Base-by-base conservation (phyloP, 176 grass and related monocot species). In the Secale cereale region DNA sequence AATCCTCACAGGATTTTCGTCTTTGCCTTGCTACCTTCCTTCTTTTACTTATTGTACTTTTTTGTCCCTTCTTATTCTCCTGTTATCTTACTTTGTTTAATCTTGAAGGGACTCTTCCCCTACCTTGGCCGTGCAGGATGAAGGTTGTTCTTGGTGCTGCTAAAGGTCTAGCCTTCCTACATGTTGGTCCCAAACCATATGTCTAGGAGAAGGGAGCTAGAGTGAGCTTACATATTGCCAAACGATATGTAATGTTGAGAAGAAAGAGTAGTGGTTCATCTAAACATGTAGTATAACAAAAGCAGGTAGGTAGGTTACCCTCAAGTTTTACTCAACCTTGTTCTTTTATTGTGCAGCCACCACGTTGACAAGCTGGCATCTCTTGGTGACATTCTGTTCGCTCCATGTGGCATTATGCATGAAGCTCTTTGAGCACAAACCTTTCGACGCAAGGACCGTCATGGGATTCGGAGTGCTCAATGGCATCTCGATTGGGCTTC, bases 321-420 rank as follows among this genome's bases (percentile, higher is more conserved):
- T n/a, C n/a, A n/a, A n/a, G n/a, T n/a, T n/a, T n/a, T n/a, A n/a
- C n/a, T n/a, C n/a, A n/a, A n/a, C n/a, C n/a, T n/a, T n/a, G n/a
- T n/a, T n/a, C n/a, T 19, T 82, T 41, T 81, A 39, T 91, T 79
- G 41, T 80, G 85, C 92, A 97, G 94, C 94, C 76, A 97, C 94
- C 87, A 97, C 92, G 75, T 89, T 97, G 92, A 97, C 92, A 36
- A 97, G 94, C 59, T 97, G 94, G 94, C 94, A 97, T 97, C 92
- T 97, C 25, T 78, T 97, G 60, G 94, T 97, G 59, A 97, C 94
- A 14, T 97, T 97, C 81, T 97, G 92, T 77, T 97, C 94, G 40
- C 92, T 97, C 74, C 90, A 97, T n/a, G n/a, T n/a, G n/a, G n/a
- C n/a, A n/a, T n/a, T n/a, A n/a, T n/a, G n/a, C n/a, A n/a, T n/a